Evolutionary conservation across 2,329 filamentous ascomycete genomes (phyloP).

Genomic region (Rosellinia necatrix): DNA sequence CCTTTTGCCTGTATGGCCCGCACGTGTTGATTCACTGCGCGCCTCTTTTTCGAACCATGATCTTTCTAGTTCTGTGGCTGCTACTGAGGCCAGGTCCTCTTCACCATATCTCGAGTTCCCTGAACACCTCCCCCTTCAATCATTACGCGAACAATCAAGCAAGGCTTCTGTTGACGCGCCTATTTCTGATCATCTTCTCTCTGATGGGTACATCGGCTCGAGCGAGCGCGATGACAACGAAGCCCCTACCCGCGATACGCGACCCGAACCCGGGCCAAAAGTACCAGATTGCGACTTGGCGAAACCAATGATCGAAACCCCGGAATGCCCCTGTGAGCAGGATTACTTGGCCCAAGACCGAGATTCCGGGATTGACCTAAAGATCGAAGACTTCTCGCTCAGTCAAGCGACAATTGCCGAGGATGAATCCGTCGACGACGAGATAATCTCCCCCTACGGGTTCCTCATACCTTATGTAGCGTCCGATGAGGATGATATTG

Average conservation of each 20-base stretch:
- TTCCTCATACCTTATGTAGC: slow-evolving; percentile 53
- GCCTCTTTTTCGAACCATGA: slow-evolving; percentile 39
- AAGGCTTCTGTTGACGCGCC: slow-evolving; percentile 40
- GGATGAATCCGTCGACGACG: slow-evolving; percentile 31
- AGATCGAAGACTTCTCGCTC: slow-evolving; percentile 30
- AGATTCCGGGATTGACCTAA: slow-evolving; percentile 28
- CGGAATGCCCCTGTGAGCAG: slow-evolving; percentile 15
- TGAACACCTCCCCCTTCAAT: slow-evolving; percentile 40
- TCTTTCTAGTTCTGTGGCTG: slow-evolving; percentile 39
- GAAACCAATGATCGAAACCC: slow-evolving; percentile 7
- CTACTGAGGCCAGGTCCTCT: slow-evolving; percentile 45
- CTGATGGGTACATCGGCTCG: slow-evolving; percentile 50
- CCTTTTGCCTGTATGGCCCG: slow-evolving; percentile 49
- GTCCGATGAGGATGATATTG: slow-evolving; percentile 73
- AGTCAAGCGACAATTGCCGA: slow-evolving; percentile 20
- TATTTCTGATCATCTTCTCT: slow-evolving; percentile 52
- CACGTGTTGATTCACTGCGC: slow-evolving; percentile 49
- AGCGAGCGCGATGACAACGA: slow-evolving; percentile 42
- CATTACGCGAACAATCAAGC: slow-evolving; percentile 38
- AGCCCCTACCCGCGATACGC: slow-evolving; percentile 28
- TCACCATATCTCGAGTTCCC: slow-evolving; percentile 50
- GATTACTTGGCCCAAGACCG: slow-evolving; percentile 4
- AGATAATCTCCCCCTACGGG: slow-evolving; percentile 39
- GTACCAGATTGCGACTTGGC: slow-evolving; percentile 24
- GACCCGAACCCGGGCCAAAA: slow-evolving; percentile 19